phyloP scores from a whole-genome alignment of 2,329 filamentous ascomycete genomes.

The Volutella citrinella region DNA sequence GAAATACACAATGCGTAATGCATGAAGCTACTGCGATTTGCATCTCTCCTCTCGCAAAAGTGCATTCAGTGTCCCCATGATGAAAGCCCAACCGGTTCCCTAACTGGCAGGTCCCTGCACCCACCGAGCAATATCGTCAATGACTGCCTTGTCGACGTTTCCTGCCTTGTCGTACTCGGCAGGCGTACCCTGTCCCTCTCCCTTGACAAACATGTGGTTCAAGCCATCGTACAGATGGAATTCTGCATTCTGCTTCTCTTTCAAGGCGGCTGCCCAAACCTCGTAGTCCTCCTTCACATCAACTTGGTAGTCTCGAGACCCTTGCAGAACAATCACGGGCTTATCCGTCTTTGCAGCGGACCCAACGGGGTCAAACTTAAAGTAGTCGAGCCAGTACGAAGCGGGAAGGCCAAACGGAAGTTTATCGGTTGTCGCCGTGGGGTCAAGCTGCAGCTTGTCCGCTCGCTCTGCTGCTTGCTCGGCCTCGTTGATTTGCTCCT shows the following conservation, averaged over 20 bases:
- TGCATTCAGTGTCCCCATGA: no score
- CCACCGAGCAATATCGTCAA: slow-evolving; percentile 2
- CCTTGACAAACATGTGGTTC: slow-evolving; percentile 3
- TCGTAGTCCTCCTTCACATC: slow-evolving; percentile 1
- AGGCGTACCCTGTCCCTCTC: slow-evolving; percentile 1
- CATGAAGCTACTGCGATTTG: no score
- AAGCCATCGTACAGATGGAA: slow-evolving; percentile 2
- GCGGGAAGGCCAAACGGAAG: slow-evolving; percentile 2
- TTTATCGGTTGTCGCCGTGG: background rate
- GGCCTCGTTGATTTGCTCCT: slow-evolving; percentile 1
- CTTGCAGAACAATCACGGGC: slow-evolving; percentile 4
- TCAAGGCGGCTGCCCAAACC: background rate
- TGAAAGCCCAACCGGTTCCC: no score
- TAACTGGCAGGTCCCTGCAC: no score
- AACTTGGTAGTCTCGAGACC: slow-evolving; percentile 5
- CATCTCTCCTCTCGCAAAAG: no score
- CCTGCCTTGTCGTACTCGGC: slow-evolving; percentile 4
- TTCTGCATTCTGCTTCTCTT: background rate
- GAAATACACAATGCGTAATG: no score
- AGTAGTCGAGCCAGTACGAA: slow-evolving; percentile 3
- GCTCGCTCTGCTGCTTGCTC: slow-evolving; percentile 1
- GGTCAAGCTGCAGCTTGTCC: background rate
- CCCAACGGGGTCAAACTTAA: slow-evolving; percentile 1
- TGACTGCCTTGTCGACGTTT: slow-evolving; percentile 3
- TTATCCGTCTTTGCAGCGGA: background rate